A percentile compares a stretch with the other conserved stretches of the same genome.
These are phyloP conservation scores for Hyparrhenia diplandra DNA, from an alignment of 176 grass and related monocot species.

Conservation along the genomic window DNA sequence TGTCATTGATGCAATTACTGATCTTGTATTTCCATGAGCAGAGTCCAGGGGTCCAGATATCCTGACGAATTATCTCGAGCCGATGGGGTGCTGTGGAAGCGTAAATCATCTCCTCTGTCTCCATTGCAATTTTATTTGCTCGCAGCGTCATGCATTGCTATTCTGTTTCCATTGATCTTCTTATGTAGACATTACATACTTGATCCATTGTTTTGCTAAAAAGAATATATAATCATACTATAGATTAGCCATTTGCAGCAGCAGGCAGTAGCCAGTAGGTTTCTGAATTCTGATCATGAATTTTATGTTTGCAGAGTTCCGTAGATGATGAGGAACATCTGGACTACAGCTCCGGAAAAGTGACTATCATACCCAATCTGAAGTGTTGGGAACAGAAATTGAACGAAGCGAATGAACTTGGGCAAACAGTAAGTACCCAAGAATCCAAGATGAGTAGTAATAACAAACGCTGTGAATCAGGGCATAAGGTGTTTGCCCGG, in stretches of 20 bases:
- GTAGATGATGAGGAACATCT: constrained; percentile 41
- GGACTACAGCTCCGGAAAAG: constrained; percentile 52
- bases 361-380: constrained; percentile 28
- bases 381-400: constrained; percentile 36
- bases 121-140: neutral
- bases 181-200: neutral
- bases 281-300: neutral
- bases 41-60: neutral
- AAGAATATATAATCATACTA: neutral
- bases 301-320: constrained; percentile 26
- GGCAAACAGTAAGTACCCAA: constrained; percentile 26
- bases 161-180: neutral
- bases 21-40: neutral
- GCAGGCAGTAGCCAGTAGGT: neutral
- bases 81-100: constrained; percentile 56
- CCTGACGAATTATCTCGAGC: constrained; percentile 7
- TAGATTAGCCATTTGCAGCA: neutral
- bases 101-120: constrained; percentile 28
- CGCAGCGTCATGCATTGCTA: neutral
- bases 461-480: neutral
- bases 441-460: neutral
- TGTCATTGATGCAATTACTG: neutral
- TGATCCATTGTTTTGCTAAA: neutral
- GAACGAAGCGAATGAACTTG: constrained; percentile 27
- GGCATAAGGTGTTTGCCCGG: neutral